Base-by-base conservation (phyloP, 768 basidiomycete species). In the Cystofilobasidium ferigula region DNA sequence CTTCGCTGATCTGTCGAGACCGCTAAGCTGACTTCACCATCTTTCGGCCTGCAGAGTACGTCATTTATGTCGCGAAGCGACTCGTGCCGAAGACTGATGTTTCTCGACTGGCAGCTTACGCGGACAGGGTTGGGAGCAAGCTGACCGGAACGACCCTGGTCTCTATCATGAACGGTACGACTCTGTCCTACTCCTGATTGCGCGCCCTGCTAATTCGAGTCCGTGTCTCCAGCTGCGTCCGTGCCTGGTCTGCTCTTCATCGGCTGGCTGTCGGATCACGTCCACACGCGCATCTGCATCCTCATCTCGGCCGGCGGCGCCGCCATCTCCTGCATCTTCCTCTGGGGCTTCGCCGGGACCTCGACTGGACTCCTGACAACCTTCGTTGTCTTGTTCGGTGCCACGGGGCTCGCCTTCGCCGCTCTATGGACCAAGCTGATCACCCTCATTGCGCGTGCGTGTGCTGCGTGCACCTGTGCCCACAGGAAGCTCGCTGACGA, bases 321-420 rank as follows among this genome's bases (percentile, higher is more conserved):
- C 16, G 69, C 74, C 10, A 30, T 71, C 0, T 54, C 73, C 1
- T 75, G 71, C 53, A 65, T 73, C 28, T 69, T 75, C 65, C 61
- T 74, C 30, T 75, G 74, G 74, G 74, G 74, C 10, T 74, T 75
- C 63, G 72, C 71, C 2, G 71, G 71, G 24, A 67, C 67, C 26
- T 42, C 67, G 13, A 9, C 24, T 1, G 70, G 48, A 12, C 59
- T 70, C 5, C 63, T 75, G 34, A 63, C 72, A 2, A 53, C 65
- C 0, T 75, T 75, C 53, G 69, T 64, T 1, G 43, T 75, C 24
- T 34, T 64, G 5, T 75, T 73, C 54, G 74, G 74, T 0, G 32
- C 69, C 0, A 47, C 72, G 13, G 72, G 71, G 9, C 61, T 70
- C 22, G 70, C 70, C n/a, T 73, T 75, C 58, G 57, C 71, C 1